Evolutionary conservation across 2,329 filamentous ascomycete genomes (phyloP).

Genomic region (Ramularia endophylla): DNA sequence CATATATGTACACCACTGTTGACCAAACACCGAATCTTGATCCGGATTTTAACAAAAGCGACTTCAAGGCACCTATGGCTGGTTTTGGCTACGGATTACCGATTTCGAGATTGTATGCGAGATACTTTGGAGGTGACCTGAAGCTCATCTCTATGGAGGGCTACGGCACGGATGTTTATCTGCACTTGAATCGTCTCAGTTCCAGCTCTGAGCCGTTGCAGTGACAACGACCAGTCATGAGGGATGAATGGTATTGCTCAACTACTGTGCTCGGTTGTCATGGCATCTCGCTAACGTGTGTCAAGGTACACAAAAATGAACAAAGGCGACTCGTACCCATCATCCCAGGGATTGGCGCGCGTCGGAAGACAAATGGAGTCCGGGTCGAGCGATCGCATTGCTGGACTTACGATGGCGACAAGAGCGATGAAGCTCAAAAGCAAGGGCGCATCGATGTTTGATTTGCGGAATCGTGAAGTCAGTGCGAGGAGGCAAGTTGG

Average conservation of each 20-base stretch:
- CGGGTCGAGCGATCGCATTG: conserved; percentile 40
- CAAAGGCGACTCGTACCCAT: conserved; percentile 21
- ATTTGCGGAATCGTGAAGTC: conserved; percentile 51
- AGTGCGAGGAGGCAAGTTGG: conserved; percentile 86
- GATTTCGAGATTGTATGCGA: conserved; percentile 86
- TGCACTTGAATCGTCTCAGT: conserved; percentile 91
- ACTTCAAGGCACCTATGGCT: conserved; percentile 99
- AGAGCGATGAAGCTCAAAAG: conserved; percentile 57
- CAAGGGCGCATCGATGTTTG: conserved; percentile 45
- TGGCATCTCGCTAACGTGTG: conserved; percentile 1
- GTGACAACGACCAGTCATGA: conserved; percentile 87
- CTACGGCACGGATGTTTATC: conserved; percentile 98
- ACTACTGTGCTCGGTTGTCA: too few relatives aligned
- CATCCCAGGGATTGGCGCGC: conserved; percentile 49
- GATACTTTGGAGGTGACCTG: conserved; percentile 95
- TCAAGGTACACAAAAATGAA: too few relatives aligned
- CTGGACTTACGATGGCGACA: conserved; percentile 36
- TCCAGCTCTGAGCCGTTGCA: conserved; percentile 94
- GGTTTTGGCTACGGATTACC: conserved; percentile 97
- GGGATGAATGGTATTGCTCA: conserved; percentile 52
- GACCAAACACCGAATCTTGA: conserved; percentile 92
- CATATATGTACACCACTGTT: conserved; percentile 99
- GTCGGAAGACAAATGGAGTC: conserved; percentile 25
- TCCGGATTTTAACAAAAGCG: conserved; percentile 96
- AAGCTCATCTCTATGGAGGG: conserved; percentile 99